A percentile compares a stretch with the other conserved stretches of the same genome.
phyloP scores from a whole-genome alignment of 2,329 filamentous ascomycete species.

The Xylaria polymorpha region DNA sequence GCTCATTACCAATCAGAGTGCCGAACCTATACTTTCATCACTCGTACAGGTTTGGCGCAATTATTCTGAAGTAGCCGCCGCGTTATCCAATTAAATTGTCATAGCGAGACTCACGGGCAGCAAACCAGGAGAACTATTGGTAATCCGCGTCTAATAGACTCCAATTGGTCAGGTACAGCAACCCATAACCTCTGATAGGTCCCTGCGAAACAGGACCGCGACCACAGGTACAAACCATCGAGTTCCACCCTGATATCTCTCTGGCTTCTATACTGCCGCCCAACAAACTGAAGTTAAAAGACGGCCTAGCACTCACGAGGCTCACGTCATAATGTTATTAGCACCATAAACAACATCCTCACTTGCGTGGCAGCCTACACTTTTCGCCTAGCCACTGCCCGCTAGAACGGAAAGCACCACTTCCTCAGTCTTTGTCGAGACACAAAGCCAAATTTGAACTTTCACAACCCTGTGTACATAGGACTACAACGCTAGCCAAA shows the following conservation, averaged over 20 bases:
- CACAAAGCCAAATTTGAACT: background rate
- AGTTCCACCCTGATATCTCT: background rate
- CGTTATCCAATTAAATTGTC: constrained; percentile 18
- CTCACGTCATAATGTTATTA: background rate
- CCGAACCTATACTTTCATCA: constrained; percentile 4
- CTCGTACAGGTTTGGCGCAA: background rate
- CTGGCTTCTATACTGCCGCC: background rate
- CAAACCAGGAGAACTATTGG: constrained; percentile 6
- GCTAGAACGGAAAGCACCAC: background rate
- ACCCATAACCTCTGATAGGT: background rate
- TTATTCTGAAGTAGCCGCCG: background rate
- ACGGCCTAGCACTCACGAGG: background rate
- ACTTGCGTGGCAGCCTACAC: background rate
- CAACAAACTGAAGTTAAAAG: constrained; percentile 7
- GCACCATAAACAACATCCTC: background rate
- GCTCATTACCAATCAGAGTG: constrained; percentile 7
- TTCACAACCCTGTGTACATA: background rate
- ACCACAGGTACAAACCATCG: background rate
- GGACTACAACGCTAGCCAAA: constrained; percentile 1
- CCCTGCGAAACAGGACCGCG: constrained; percentile 5
- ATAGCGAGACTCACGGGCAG: constrained; percentile 8
- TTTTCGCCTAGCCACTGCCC: background rate
- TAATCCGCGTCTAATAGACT: background rate
- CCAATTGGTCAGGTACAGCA: constrained; percentile 1
- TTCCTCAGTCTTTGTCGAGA: background rate